These are phyloP conservation scores for Diaporthe helianthi DNA, from an alignment of 2,329 filamentous ascomycete species.

Conservation along the genomic window DNA sequence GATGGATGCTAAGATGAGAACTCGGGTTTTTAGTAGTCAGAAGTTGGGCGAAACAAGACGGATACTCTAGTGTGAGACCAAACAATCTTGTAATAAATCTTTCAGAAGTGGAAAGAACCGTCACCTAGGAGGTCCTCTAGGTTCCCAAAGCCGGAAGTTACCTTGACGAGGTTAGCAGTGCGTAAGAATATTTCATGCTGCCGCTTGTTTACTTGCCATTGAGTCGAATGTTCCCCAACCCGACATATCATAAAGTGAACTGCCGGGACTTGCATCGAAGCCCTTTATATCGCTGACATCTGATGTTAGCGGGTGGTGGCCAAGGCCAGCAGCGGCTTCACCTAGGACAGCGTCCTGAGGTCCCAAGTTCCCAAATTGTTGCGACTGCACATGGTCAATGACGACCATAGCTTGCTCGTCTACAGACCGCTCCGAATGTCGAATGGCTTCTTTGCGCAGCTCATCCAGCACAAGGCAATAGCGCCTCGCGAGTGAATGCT, in stretches of 20 bases:
- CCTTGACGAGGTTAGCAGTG: not conserved
- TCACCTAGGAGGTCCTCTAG: conserved; percentile 29
- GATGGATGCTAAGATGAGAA: too few species aligned
- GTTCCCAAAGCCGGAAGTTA: conserved; percentile 32
- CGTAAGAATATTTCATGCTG: not conserved
- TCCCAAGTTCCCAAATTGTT: not conserved
- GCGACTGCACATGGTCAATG: not conserved
- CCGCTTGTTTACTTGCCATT: conserved; percentile 12
- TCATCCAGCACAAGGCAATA: conserved; percentile 52
- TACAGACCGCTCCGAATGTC: not conserved
- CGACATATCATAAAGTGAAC: conserved; percentile 31
- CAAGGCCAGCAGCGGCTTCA: not conserved
- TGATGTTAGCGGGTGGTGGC: not conserved
- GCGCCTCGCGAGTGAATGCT: conserved; percentile 49
- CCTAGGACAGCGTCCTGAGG: not conserved
- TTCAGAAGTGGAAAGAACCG: conserved; percentile 23
- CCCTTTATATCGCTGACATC: not conserved
- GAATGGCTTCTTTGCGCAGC: conserved; percentile 27
- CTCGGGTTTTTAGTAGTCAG: not conserved
- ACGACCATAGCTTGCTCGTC: not conserved
- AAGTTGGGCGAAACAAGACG: not conserved
- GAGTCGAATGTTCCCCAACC: conserved; percentile 35
- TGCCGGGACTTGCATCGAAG: conserved; percentile 27
- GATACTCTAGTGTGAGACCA: too few species aligned
- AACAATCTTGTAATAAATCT: not conserved